Percentiles rank a stretch among this genome's conserved stretches.
These are phyloP conservation scores for Phalaenopsis equestris DNA, from an alignment of 106 monocot genomes.

Conservation along the genomic window DNA sequence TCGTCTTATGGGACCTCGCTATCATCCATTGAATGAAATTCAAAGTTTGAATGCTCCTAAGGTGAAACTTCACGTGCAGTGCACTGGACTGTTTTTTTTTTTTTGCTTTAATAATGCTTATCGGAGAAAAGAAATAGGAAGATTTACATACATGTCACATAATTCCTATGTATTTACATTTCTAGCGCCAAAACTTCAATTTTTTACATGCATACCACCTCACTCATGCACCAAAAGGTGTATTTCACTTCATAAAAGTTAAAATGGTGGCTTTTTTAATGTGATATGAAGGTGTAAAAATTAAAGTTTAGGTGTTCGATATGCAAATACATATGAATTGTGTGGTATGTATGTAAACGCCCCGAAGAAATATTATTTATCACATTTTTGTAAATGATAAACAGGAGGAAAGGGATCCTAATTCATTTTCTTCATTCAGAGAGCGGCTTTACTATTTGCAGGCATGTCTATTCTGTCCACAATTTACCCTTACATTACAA, in stretches of 20 bases:
- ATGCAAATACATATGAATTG: no score
- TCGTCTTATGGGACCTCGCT: constrained; percentile 48
- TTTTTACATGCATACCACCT: no score
- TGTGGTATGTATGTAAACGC: no score
- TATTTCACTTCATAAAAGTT: no score
- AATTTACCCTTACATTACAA: neutral
- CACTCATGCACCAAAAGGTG: no score
- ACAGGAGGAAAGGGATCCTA: constrained; percentile 50
- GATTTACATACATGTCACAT: no score
- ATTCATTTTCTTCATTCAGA: constrained; percentile 67
- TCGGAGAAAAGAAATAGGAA: no score
- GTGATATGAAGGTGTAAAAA: no score
- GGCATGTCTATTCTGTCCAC: constrained; percentile 17
- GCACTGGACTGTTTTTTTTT: neutral
- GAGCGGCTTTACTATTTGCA: constrained; percentile 74
- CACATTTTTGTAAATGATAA: constrained; percentile 4
- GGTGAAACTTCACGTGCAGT: constrained; percentile 20
- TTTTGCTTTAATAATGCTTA: neutral
- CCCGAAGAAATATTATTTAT: neutral
- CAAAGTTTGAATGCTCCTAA: constrained; percentile 41
- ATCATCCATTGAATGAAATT: constrained; percentile 55
- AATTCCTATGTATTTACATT: no score
- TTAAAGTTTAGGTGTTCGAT: no score
- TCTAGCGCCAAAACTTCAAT: no score
- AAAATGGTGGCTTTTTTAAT: no score